phyloP scores from a whole-genome alignment of 345 rosid species.

The Arabidopsis suecica region DNA sequence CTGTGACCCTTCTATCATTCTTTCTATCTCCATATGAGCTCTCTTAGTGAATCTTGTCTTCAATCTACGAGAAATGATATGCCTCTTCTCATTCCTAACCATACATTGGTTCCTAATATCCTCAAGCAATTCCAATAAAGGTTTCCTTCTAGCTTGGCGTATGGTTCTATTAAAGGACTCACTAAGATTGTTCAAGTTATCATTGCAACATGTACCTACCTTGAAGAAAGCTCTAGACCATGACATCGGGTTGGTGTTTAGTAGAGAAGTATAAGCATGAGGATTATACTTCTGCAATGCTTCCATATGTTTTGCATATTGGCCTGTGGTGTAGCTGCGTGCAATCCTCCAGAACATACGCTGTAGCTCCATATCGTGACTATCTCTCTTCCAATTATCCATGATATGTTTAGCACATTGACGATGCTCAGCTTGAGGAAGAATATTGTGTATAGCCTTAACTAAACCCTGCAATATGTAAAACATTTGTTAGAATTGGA shows the following conservation, averaged over 20 bases:
- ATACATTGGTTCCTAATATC: not conserved
- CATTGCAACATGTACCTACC: not conserved
- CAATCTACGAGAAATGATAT: not conserved
- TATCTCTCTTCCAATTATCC: constrained; percentile 7
- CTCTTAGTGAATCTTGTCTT: not conserved
- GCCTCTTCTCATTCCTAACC: not conserved
- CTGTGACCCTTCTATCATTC: not conserved
- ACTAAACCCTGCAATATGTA: not conserved
- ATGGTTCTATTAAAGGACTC: constrained; percentile 1
- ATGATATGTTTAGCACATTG: not conserved
- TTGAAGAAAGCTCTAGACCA: too few relatives aligned
- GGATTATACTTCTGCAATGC: not conserved
- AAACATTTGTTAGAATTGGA: too few relatives aligned
- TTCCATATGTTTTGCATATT: not conserved
- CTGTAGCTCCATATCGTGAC: not conserved
- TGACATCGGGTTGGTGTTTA: not conserved
- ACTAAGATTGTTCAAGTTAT: not conserved
- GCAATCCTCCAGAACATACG: not conserved
- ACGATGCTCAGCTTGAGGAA: not conserved
- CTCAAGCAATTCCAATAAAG: not conserved
- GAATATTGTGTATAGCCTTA: not conserved
- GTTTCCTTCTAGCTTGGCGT: not conserved
- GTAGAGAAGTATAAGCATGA: not conserved
- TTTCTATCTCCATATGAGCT: not conserved
- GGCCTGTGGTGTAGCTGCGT: not conserved